phyloP scores from a whole-genome alignment of 2,329 filamentous ascomycete genomes.

The Stylonectria norvegica region DNA sequence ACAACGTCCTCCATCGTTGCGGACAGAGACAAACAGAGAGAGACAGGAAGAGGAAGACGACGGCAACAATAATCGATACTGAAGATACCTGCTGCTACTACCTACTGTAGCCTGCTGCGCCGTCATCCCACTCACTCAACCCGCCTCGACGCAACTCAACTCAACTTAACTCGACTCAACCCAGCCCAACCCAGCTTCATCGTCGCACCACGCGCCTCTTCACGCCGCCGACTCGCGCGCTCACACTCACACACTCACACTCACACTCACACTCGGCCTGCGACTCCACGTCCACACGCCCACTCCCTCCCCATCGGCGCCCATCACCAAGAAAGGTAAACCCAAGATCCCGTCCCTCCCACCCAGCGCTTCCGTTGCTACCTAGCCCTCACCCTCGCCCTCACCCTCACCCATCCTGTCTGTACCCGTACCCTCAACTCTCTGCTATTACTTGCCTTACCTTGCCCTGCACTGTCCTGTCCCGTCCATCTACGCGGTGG shows the following conservation, averaged over 20 bases:
- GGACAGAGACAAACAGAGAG: not conserved
- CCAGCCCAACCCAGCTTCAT: constrained; percentile 11
- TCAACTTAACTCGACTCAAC: constrained; percentile 8
- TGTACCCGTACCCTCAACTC: constrained; percentile 11
- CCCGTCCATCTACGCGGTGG: constrained; percentile 9
- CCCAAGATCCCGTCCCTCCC: constrained; percentile 10
- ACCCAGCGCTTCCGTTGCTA: constrained; percentile 5
- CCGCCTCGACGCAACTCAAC: constrained; percentile 19
- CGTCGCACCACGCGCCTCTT: constrained; percentile 28
- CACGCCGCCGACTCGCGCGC: constrained; percentile 11
- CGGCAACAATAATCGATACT: no score
- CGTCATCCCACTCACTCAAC: not conserved
- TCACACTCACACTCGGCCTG: not conserved
- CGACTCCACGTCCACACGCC: not conserved
- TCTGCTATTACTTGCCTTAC: constrained; percentile 11
- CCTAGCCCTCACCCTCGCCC: constrained; percentile 5
- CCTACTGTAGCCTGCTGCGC: no score
- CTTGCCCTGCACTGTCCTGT: constrained; percentile 10
- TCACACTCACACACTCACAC: not conserved
- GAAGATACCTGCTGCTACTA: no score
- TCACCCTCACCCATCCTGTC: constrained; percentile 2
- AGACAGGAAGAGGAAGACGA: not conserved
- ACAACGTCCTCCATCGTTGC: not conserved
- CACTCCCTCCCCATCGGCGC: not conserved
- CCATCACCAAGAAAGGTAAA: constrained; percentile 28